A percentile compares a stretch with the other conserved stretches of the same genome.
Conservation (phyloP, 148 eudicot species). For the Chenopodium album region DNA sequence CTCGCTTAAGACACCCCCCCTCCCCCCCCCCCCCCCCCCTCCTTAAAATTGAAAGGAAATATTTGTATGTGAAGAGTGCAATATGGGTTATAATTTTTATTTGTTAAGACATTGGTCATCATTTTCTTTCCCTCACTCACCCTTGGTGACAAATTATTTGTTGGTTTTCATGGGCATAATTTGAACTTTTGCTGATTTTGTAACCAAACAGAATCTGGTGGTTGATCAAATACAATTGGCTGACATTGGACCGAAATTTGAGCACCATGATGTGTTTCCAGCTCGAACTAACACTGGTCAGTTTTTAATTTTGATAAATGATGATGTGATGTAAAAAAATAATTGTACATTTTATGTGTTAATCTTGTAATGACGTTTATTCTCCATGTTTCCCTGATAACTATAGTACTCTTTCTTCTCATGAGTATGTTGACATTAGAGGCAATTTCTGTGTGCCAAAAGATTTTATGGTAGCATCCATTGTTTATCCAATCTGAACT, state of each 20-base stretch:
- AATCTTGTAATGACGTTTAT: neutral
- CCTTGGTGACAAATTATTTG: neutral
- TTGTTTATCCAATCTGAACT: neutral
- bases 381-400: neutral
- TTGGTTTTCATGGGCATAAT: neutral
- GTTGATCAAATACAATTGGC: conserved; percentile 86
- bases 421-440: neutral
- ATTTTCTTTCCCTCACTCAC: neutral
- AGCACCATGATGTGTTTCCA: conserved; percentile 82
- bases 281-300: conserved; percentile 96
- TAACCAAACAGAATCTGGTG: conserved; percentile 59
- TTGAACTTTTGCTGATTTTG: conserved; percentile 16
- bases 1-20: neutral
- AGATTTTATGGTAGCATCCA: neutral
- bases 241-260: conserved; percentile 91
- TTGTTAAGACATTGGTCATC: neutral
- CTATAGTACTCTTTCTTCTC: neutral
- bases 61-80: neutral
- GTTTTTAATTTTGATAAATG: conserved; percentile 14
- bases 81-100: neutral
- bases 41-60: neutral
- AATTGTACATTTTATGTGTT: neutral
- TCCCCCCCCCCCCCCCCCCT: neutral
- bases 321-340: neutral
- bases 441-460: neutral